Percentiles rank a stretch among this genome's conserved stretches.
Conservation (phyloP, 257 asterid species). For the Vinca minor region DNA sequence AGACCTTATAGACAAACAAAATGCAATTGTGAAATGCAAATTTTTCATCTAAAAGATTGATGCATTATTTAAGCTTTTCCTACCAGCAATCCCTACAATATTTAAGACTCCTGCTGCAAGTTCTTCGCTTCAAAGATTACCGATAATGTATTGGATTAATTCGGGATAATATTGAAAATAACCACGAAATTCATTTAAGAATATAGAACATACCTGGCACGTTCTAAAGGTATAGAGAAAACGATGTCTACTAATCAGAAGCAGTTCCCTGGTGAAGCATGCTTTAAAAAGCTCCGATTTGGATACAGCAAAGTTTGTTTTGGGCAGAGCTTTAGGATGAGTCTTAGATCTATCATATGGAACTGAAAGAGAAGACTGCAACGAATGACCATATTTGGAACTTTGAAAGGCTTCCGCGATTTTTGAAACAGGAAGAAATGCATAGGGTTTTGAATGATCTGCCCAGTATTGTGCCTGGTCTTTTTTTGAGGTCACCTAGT, state of each 20-base stretch:
- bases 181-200: too few relatives aligned
- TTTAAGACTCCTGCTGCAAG: neutral
- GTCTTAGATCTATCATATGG: constrained; percentile 53
- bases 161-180: neutral
- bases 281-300: constrained; percentile 67
- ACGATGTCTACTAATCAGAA: constrained; percentile 63
- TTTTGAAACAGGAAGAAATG: constrained; percentile 52
- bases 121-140: neutral
- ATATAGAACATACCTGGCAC: constrained; percentile 49
- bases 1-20: too few relatives aligned
- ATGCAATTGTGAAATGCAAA: neutral
- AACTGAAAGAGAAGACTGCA: constrained; percentile 37
- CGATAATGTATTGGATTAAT: neutral
- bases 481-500: constrained; percentile 72
- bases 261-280: constrained; percentile 67
- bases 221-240: constrained; percentile 70
- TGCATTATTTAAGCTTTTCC: neutral
- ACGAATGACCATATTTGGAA: constrained; percentile 48
- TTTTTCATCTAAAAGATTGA: neutral
- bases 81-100: neutral
- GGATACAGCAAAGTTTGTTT: constrained; percentile 50
- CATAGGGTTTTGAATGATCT: constrained; percentile 58
- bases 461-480: constrained; percentile 92
- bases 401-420: constrained; percentile 63
- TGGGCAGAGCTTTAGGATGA: constrained; percentile 61